A percentile compares a stretch with the other conserved stretches of the same genome.
phyloP scores from a whole-genome alignment of 148 eudicot genomes.

The Suaeda aralocaspica region DNA sequence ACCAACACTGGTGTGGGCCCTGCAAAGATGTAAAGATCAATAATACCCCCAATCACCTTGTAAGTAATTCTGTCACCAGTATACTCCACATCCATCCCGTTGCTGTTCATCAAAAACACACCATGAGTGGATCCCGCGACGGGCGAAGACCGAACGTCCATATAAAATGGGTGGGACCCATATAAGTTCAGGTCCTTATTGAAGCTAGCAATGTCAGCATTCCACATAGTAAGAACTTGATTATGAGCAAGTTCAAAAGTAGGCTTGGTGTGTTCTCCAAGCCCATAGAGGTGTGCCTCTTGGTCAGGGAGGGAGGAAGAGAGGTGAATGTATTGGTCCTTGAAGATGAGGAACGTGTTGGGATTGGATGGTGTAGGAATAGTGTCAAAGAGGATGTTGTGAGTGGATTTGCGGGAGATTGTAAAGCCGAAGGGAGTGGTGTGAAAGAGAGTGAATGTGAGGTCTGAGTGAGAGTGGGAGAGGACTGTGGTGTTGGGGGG shows the following conservation, averaged over 20 bases:
- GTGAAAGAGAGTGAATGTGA: conserved; percentile 58
- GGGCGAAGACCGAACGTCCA: conserved; percentile 39
- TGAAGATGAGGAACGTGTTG: conserved; percentile 31
- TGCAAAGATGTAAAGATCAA: conserved; percentile 48
- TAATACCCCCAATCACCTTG: conserved; percentile 47
- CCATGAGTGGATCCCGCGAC: conserved; percentile 39
- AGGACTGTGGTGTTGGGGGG: conserved; percentile 12
- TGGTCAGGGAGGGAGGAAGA: conserved; percentile 35
- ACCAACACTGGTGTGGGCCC: conserved; percentile 39
- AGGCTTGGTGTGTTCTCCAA: conserved; percentile 51
- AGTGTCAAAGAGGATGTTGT: conserved; percentile 44
- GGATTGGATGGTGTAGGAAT: conserved; percentile 20
- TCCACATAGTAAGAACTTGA: conserved; percentile 47
- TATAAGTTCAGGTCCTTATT: conserved; percentile 39
- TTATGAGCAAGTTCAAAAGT: conserved; percentile 31
- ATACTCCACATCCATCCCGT: conserved; percentile 58
- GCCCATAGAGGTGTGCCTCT: conserved; percentile 41
- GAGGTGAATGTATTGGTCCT: conserved; percentile 43
- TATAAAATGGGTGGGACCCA: conserved; percentile 54
- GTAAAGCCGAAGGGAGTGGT: conserved; percentile 68
- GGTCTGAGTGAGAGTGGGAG: conserved; percentile 47
- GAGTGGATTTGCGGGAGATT: conserved; percentile 52
- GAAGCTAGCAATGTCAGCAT: conserved; percentile 36
- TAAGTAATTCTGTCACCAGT: conserved; percentile 44
- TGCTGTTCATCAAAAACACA: conserved; percentile 43